Evolutionary conservation across 2,329 filamentous ascomycete species (phyloP).

Genomic region (Cladosporium sp.): DNA sequence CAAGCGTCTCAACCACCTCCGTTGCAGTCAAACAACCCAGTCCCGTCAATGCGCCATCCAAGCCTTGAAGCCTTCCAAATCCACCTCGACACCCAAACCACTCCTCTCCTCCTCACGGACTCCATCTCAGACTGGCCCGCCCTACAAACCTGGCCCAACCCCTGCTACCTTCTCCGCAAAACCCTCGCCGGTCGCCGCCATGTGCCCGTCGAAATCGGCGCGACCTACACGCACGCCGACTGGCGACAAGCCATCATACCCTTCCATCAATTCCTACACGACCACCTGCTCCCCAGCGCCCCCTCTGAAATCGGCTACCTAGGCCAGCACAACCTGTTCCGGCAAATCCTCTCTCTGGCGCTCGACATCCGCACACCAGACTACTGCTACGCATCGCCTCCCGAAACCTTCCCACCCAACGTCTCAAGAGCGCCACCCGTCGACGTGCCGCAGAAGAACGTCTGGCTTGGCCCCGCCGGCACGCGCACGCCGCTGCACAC

Average conservation of each 20-base stretch:
- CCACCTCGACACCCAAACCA: slow-evolving; percentile 20
- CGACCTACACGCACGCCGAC: slow-evolving; percentile 76
- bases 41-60: slow-evolving; percentile 6
- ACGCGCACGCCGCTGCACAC: slow-evolving; percentile 93
- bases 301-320: slow-evolving; percentile 61
- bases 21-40: slow-evolving; percentile 9
- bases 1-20: slow-evolving; percentile 8
- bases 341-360: slow-evolving; percentile 70
- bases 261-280: slow-evolving; percentile 63
- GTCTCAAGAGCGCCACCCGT: slow-evolving; percentile 23
- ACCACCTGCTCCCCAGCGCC: slow-evolving; percentile 46
- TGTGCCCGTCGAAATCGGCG: slow-evolving; percentile 74
- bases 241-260: slow-evolving; percentile 79
- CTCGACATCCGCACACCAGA: slow-evolving; percentile 76
- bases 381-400: slow-evolving; percentile 70
- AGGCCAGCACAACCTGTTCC: slow-evolving; percentile 82
- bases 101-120: slow-evolving; percentile 64
- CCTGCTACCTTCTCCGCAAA: slow-evolving; percentile 63
- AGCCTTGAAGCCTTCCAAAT: slow-evolving; percentile 24
- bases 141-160: slow-evolving; percentile 65
- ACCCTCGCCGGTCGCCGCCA: slow-evolving; percentile 73
- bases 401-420: slow-evolving; percentile 36
- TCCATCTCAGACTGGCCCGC: slow-evolving; percentile 72
- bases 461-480: slow-evolving; percentile 82
- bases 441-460: slow-evolving; percentile 66